phyloP scores from a whole-genome alignment of 805 yeast species.

The Metschnikowia proteae region DNA sequence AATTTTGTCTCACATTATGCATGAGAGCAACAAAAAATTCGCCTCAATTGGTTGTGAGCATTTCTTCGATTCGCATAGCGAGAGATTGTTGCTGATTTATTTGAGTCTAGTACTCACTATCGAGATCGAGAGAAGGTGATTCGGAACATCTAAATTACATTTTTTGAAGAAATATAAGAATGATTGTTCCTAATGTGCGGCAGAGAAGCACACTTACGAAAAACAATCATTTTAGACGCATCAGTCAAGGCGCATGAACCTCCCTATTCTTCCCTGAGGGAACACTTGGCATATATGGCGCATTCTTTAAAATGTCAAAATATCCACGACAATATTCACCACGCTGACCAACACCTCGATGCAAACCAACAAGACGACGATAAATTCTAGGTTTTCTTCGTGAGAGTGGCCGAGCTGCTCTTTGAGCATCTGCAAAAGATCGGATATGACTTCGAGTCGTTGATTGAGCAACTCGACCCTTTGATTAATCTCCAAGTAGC shows the following conservation, averaged over 20 bases:
- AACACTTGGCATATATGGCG: neutral
- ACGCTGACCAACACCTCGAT: conserved; percentile 89
- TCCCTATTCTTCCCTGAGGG: neutral
- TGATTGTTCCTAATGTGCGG: neutral
- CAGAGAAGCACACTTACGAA: too few relatives aligned
- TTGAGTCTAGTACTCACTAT: neutral
- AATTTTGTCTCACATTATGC: neutral
- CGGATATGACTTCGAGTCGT: conserved; percentile 89
- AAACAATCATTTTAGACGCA: neutral
- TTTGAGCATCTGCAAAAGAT: conserved; percentile 89
- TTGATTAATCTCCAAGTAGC: conserved; percentile 92
- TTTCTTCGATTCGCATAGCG: neutral
- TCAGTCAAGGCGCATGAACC: neutral
- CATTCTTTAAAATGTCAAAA: conserved; percentile 29
- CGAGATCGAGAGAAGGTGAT: too few relatives aligned
- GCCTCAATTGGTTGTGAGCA: conserved; percentile 5
- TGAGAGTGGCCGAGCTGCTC: conserved; percentile 96
- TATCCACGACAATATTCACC: conserved; percentile 68
- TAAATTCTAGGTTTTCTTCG: conserved; percentile 83
- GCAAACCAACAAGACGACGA: conserved; percentile 86
- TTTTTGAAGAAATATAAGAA: too few relatives aligned
- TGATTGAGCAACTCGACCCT: conserved; percentile 87
- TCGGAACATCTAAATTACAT: neutral
- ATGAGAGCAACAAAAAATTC: conserved; percentile 4
- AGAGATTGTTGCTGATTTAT: neutral